A percentile compares a stretch with the other conserved stretches of the same genome.
phyloP scores from a whole-genome alignment of 768 basidiomycete species.

The Strobilomyces confusus region DNA sequence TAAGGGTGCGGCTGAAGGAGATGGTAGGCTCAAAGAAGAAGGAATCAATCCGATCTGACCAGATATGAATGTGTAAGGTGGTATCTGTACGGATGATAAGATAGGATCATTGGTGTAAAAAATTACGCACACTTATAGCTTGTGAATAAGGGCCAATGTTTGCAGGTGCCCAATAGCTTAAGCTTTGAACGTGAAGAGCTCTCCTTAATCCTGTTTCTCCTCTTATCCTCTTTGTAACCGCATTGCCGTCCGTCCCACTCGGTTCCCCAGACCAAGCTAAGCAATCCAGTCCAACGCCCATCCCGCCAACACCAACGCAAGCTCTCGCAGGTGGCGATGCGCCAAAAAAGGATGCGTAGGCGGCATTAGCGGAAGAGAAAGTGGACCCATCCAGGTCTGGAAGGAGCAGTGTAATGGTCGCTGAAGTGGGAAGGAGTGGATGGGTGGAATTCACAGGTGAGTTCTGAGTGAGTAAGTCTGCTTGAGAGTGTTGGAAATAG shows the following conservation, averaged over 20 bases:
- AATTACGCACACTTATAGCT: conserved; percentile 65
- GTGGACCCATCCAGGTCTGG: conserved; percentile 63
- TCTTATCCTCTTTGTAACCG: neutral
- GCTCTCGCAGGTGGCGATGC: conserved; percentile 90
- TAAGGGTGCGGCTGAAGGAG: conserved; percentile 32
- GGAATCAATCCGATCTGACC: conserved; percentile 95
- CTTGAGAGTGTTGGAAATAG: neutral
- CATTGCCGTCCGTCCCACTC: conserved; percentile 13
- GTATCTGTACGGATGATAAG: conserved; percentile 44
- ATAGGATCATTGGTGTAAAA: neutral
- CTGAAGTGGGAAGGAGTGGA: conserved; percentile 16
- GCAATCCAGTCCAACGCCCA: conserved; percentile 70
- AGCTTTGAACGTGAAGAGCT: conserved; percentile 88
- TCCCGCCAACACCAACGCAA: conserved; percentile 76
- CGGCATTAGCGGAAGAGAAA: conserved; percentile 72
- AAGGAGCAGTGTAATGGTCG: conserved; percentile 80
- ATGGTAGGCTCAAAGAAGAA: conserved; percentile 63
- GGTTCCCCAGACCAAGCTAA: conserved; percentile 52
- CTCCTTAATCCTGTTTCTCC: conserved; percentile 43
- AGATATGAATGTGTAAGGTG: conserved; percentile 79
- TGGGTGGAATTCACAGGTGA: conserved; percentile 34
- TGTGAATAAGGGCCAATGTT: conserved; percentile 99
- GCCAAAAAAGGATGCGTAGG: conserved; percentile 83
- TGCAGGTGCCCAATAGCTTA: conserved; percentile 99
- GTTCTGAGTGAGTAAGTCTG: conserved; percentile 52